phyloP scores from a whole-genome alignment of 2,329 filamentous ascomycete species.

The Aureobasidium zeae region DNA sequence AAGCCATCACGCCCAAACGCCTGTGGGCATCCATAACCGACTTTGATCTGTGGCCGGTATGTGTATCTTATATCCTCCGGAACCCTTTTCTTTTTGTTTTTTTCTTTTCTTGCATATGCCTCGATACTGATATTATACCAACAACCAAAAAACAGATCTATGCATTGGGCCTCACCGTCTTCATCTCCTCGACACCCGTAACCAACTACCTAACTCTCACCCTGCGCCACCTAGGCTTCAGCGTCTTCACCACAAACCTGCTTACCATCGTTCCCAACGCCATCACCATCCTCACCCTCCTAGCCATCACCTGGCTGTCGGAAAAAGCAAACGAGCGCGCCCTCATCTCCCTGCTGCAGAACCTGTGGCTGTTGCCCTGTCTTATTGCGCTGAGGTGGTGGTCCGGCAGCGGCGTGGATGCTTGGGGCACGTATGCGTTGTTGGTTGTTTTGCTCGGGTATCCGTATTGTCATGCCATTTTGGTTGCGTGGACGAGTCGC shows the following conservation, averaged over 20 bases:
- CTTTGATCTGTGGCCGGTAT: constrained; percentile 45
- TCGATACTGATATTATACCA: neutral
- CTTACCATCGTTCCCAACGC: constrained; percentile 46
- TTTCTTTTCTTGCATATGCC: constrained; percentile 49
- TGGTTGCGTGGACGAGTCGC: constrained; percentile 32
- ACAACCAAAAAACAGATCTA: constrained; percentile 31
- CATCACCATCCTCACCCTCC: constrained; percentile 33
- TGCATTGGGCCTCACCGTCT: constrained; percentile 44
- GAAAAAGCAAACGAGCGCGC: constrained; percentile 40
- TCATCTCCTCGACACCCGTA: constrained; percentile 45
- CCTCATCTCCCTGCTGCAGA: constrained; percentile 39
- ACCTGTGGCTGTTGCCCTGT: constrained; percentile 43
- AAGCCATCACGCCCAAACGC: constrained; percentile 42
- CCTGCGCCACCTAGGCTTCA: constrained; percentile 48
- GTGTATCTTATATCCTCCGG: no score
- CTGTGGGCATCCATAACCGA: constrained; percentile 48
- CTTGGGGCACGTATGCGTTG: constrained; percentile 32
- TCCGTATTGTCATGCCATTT: constrained; percentile 35
- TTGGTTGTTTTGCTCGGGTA: constrained; percentile 32
- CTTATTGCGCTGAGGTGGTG: constrained; percentile 15
- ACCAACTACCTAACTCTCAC: constrained; percentile 51
- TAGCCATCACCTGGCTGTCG: constrained; percentile 38
- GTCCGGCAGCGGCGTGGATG: constrained; percentile 26
- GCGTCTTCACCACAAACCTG: constrained; percentile 54
- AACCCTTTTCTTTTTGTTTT: no score